These are phyloP conservation scores for Corymbia calophylla DNA, from an alignment of 441 rosid species.

Conservation along the genomic window DNA sequence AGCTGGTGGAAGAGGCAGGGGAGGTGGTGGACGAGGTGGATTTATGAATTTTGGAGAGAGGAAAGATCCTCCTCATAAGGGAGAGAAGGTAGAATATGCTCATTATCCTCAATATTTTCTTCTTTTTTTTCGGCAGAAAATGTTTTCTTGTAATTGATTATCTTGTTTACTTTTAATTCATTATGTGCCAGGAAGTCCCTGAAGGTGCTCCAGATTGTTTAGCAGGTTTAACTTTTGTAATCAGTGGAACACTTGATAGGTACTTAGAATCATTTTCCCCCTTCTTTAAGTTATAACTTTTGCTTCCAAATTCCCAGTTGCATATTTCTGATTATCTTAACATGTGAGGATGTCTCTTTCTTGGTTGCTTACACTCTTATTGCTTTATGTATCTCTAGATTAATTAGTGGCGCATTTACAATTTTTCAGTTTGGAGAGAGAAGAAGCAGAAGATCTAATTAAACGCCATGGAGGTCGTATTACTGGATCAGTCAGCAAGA, in stretches of 20 bases:
- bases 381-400: not conserved
- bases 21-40: constrained; percentile 78
- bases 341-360: not conserved
- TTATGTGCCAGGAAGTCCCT: constrained; percentile 82
- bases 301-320: not conserved
- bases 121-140: not conserved
- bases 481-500: constrained; percentile 97
- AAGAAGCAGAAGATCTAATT: constrained; percentile 95
- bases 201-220: constrained; percentile 89
- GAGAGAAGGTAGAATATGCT: constrained; percentile 66
- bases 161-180: not conserved
- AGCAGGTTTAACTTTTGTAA: constrained; percentile 82
- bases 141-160: not conserved
- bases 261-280: constrained; percentile 18
- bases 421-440: constrained; percentile 84
- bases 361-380: not conserved
- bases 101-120: not conserved
- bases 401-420: not conserved
- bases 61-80: constrained; percentile 98
- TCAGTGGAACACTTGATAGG: constrained; percentile 99
- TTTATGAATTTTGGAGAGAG: constrained; percentile 94
- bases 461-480: constrained; percentile 91
- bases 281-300: not conserved
- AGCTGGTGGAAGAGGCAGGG: constrained; percentile 81
- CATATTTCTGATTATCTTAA: not conserved